phyloP scores from a whole-genome alignment of 495 filamentous ascomycete species.

The Amniculicola lignicola region DNA sequence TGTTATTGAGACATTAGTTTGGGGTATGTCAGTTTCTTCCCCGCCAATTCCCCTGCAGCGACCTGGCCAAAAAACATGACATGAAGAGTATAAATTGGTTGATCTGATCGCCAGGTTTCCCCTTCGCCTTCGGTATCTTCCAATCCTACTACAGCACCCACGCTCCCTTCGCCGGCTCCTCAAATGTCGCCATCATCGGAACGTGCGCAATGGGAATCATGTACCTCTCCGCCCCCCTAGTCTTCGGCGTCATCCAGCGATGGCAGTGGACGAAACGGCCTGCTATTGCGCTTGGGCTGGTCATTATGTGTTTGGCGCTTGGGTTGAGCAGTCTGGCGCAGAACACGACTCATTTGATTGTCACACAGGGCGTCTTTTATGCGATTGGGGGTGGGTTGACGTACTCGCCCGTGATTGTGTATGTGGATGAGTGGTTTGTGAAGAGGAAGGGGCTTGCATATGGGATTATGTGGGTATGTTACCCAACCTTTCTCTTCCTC shows the following conservation, averaged over 20 bases:
- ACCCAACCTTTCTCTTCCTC: constrained; percentile 18
- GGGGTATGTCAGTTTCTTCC: constrained; percentile 51
- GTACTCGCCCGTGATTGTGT: constrained; percentile 50
- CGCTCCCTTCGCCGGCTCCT: constrained; percentile 42
- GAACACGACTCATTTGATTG: constrained; percentile 47
- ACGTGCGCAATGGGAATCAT: constrained; percentile 46
- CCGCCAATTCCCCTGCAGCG: neutral
- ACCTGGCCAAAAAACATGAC: neutral
- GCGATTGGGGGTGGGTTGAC: constrained; percentile 49
- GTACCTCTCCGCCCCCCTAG: constrained; percentile 49
- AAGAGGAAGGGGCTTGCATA: constrained; percentile 53
- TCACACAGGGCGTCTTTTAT: constrained; percentile 55
- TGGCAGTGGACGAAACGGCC: constrained; percentile 37
- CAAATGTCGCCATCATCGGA: constrained; percentile 50
- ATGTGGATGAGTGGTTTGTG: constrained; percentile 60
- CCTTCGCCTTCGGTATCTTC: constrained; percentile 61
- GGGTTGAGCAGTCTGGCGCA: constrained; percentile 47
- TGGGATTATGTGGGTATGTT: constrained; percentile 50
- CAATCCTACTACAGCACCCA: constrained; percentile 55
- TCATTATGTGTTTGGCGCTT: constrained; percentile 28
- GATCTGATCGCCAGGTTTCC: constrained; percentile 64
- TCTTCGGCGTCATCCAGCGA: constrained; percentile 37
- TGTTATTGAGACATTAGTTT: constrained; percentile 60
- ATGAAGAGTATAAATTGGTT: too few relatives aligned
- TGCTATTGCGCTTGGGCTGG: constrained; percentile 42